Percentiles rank a stretch among this genome's conserved stretches.
These are phyloP conservation scores for Perkinsus olseni DNA, from an alignment of 169 alveolate genomes.

Conservation along the genomic window DNA sequence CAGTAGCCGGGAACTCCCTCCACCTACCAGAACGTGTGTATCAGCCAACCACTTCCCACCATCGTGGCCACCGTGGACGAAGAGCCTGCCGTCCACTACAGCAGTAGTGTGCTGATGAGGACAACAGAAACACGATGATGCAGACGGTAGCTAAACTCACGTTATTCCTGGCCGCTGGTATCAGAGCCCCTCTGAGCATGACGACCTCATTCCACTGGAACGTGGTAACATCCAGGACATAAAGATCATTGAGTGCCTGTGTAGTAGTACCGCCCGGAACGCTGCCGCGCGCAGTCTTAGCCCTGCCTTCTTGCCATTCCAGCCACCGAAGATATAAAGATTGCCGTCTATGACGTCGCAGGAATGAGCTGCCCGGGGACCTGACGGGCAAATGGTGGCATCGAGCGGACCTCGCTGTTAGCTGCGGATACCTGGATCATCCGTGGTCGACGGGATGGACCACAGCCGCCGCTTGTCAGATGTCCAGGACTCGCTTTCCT, in stretches of 20 bases:
- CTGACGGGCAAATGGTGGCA: neutral
- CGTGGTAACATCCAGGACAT: conserved; percentile 33
- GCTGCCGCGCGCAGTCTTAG: neutral
- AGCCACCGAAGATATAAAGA: conserved; percentile 50
- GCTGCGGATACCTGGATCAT: neutral
- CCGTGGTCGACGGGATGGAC: neutral
- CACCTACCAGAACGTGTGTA: conserved; percentile 31
- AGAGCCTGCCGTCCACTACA: conserved; percentile 30
- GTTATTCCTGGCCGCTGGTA: conserved; percentile 1
- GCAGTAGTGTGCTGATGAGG: conserved; percentile 21
- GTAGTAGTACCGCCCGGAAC: neutral
- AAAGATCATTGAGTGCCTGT: conserved; percentile 47
- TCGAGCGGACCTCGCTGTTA: neutral
- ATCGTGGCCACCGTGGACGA: conserved; percentile 59
- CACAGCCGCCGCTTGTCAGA: neutral
- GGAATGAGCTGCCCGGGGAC: conserved; percentile 60
- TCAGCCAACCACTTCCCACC: conserved; percentile 56
- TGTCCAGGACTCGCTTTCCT: neutral
- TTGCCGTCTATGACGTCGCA: conserved; percentile 36
- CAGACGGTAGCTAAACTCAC: neutral
- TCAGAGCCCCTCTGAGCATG: neutral
- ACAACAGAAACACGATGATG: neutral
- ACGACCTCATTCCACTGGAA: conserved; percentile 37
- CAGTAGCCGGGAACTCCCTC: neutral
- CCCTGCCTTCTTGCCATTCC: conserved; percentile 45